Conservation (phyloP, 176 grass and related monocot species). For the Eleusine indica region DNA sequence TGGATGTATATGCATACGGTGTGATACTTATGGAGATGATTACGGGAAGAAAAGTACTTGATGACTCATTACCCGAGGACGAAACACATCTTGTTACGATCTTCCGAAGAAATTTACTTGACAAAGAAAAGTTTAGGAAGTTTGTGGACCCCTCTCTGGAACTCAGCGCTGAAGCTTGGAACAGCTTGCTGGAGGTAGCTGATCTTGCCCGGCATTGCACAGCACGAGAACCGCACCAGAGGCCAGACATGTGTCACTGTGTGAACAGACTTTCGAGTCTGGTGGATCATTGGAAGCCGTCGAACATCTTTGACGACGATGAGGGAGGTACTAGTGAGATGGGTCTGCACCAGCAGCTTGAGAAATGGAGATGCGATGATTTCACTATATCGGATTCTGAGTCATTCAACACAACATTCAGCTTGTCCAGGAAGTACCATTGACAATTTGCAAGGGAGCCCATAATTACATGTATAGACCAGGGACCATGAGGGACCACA, state of each 20-base stretch:
- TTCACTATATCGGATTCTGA: conserved; percentile 61
- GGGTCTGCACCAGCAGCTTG: conserved; percentile 60
- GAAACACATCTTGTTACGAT: conserved; percentile 80
- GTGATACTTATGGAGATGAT: conserved; percentile 98
- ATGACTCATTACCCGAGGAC: conserved; percentile 79
- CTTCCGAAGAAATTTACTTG: conserved; percentile 75
- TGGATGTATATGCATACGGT: conserved; percentile 94
- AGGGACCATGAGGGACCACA: neutral
- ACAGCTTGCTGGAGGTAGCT: conserved; percentile 72
- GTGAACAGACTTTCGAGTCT: conserved; percentile 74
- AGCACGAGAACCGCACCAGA: conserved; percentile 67
- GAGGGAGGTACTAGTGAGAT: conserved; percentile 47
- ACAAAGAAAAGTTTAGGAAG: conserved; percentile 78
- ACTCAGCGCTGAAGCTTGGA: conserved; percentile 56
- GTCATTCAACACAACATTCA: conserved; percentile 43
- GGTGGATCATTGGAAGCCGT: conserved; percentile 76
- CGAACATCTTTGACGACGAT: conserved; percentile 40
- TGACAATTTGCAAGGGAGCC: neutral
- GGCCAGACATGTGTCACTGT: conserved; percentile 93
- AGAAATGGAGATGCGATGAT: conserved; percentile 67
- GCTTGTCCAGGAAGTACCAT: conserved; percentile 40
- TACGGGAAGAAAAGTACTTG: conserved; percentile 84
- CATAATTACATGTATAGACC: conserved; percentile 14
- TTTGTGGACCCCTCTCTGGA: conserved; percentile 65
- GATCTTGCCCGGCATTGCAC: conserved; percentile 90